Base-by-base conservation (phyloP, 2,329 filamentous ascomycete species). In the Penicillium sp. region DNA sequence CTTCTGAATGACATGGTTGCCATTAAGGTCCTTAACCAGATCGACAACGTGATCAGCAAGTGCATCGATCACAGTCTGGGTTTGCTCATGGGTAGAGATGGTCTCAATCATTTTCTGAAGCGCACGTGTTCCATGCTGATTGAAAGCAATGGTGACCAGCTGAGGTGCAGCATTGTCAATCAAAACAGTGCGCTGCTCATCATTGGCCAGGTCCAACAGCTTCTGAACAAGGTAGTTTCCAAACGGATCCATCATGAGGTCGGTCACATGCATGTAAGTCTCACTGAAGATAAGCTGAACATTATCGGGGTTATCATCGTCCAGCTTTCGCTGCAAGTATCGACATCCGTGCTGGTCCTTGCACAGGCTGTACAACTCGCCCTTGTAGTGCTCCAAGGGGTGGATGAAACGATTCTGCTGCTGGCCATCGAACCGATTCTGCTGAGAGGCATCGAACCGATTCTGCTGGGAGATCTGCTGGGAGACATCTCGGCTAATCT, bases 41-140 rank as follows among this genome's bases (percentile, higher is more conserved):
- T 95, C 89, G 21, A 99, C 95, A 49, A 99, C 95, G 59, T 91
- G 87, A 72, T 87, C 84, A 62, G 88, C 85, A 50, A 99, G 84
- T 14, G 95, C 91, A 54, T 89, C 83, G 64, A 96, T 96, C 73
- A 99, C 95, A 64, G 91, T 89, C 66, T 90, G 83, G 50, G 93
- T 90, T 77, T 99, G 95, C 69, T 90, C 87, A 3, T 87, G 83
- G 26, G 91, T 96, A 52, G 88, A 90, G 69, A 99, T 91, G 73
- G 91, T 96, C 77, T 99, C 95, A 65, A 99, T 99, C 95, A 99
- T 99, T 84, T 98, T 99, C 80, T 99, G 95, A 58, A 99, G 80
- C 62, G 95, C 95, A 53, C 95, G 88, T 58, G 95, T 99, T 66
- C 95, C 95, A 74, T 99, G 95, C 79, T 97, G 93, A 77, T 99